Percentiles rank a stretch among this genome's conserved stretches.
phyloP scores from a whole-genome alignment of 768 basidiomycete species.

The Xerocomellus amylosporus region DNA sequence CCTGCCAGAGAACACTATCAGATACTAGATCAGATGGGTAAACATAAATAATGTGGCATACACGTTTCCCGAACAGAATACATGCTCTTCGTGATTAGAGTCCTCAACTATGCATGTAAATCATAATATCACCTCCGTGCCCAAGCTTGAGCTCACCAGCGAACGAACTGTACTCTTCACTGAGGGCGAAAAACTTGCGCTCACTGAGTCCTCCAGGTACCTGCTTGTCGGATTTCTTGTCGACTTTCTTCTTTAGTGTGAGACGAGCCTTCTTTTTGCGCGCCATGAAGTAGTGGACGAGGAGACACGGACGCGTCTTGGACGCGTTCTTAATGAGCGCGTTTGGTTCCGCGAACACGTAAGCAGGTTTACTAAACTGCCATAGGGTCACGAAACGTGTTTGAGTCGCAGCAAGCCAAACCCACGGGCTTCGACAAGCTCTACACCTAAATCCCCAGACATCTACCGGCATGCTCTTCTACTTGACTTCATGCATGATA shows the following conservation, averaged over 20 bases:
- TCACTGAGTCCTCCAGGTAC: slow-evolving; percentile 5
- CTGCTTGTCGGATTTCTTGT: not conserved
- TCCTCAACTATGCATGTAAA: slow-evolving; percentile 13
- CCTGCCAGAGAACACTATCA: slow-evolving; percentile 13
- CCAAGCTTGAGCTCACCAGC: slow-evolving; percentile 11
- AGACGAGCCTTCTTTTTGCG: slow-evolving; percentile 20
- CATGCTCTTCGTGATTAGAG: slow-evolving; percentile 8
- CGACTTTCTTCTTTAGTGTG: slow-evolving; percentile 15
- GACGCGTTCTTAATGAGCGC: slow-evolving; percentile 31
- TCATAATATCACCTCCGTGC: not conserved
- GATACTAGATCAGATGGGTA: not conserved
- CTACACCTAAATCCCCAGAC: slow-evolving; percentile 4
- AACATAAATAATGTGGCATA: slow-evolving; percentile 12
- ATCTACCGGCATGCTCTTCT: slow-evolving; percentile 37
- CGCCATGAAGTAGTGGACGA: slow-evolving; percentile 21
- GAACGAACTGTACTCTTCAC: slow-evolving; percentile 10
- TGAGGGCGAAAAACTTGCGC: slow-evolving; percentile 13
- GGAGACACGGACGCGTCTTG: slow-evolving; percentile 17
- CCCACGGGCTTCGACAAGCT: not conserved
- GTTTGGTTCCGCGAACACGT: slow-evolving; percentile 17
- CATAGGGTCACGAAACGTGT: slow-evolving; percentile 10
- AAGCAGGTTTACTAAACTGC: slow-evolving; percentile 17
- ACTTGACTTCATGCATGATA: slow-evolving; percentile 40
- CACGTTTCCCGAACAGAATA: slow-evolving; percentile 36
- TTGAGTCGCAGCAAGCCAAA: not conserved